Evolutionary conservation across 768 basidiomycete species (phyloP).

Genomic region (Boletus reticuloceps): DNA sequence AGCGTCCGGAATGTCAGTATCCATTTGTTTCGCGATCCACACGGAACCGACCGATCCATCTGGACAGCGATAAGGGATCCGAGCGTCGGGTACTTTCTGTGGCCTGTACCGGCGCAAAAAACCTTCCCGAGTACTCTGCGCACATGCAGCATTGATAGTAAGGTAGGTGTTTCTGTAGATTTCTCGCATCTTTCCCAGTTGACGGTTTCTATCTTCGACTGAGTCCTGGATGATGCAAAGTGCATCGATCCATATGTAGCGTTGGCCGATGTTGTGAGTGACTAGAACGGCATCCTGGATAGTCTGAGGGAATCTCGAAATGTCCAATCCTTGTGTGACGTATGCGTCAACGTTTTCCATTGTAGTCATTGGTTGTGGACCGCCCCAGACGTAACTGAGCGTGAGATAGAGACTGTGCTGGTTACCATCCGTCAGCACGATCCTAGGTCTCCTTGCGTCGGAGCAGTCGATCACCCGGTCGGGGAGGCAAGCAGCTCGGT

Average conservation of each 20-base stretch:
- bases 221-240: slow-evolving; percentile 3
- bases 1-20: neutral
- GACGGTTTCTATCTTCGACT: neutral
- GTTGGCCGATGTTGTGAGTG: neutral
- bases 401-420: neutral
- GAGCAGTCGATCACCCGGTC: slow-evolving; percentile 1
- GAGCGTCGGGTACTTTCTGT: neutral
- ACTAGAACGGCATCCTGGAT: neutral
- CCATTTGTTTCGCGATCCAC: neutral
- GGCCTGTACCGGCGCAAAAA: neutral
- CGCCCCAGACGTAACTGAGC: slow-evolving; percentile 1
- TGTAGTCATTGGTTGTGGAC: neutral
- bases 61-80: neutral
- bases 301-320: neutral
- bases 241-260: neutral
- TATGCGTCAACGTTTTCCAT: neutral
- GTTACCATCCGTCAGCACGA: neutral
- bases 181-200: neutral
- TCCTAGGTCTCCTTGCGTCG: neutral
- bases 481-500: neutral
- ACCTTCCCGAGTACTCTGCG: neutral
- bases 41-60: neutral
- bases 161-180: neutral
- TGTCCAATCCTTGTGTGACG: neutral
- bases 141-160: neutral